Evolutionary conservation across 208 protist genomes (phyloP).

Genomic region (Lotmaria passim): DNA sequence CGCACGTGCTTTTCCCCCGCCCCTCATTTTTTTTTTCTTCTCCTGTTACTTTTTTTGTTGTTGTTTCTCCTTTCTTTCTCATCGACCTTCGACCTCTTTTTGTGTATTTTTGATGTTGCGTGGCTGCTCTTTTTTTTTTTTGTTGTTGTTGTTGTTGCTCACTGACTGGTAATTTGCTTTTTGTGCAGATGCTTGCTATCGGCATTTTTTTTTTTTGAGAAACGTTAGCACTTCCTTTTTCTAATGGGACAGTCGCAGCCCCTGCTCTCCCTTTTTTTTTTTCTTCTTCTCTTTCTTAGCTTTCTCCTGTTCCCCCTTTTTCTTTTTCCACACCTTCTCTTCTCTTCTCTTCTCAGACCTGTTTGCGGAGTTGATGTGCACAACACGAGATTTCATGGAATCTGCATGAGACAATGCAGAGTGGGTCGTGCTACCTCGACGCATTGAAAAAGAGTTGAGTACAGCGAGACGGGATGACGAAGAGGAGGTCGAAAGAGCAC

Average conservation of each 20-base stretch:
- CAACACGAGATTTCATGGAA: neutral
- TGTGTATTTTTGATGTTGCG: neutral
- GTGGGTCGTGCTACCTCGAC: neutral
- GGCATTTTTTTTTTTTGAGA: neutral
- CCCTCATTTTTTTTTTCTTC: neutral
- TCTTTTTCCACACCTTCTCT: conserved; percentile 13
- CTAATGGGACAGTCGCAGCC: neutral
- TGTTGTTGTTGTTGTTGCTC: neutral
- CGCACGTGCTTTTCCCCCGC: neutral
- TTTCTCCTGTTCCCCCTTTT: neutral
- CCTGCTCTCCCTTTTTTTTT: neutral
- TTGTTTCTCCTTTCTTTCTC: conserved; percentile 4
- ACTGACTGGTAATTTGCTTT: neutral
- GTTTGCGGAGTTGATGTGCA: neutral
- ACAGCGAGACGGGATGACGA: neutral
- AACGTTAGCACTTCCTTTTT: neutral
- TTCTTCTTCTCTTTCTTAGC: neutral
- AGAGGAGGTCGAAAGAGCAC: neutral
- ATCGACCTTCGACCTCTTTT: conserved; percentile 8
- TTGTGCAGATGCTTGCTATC: neutral
- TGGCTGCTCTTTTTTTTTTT: neutral
- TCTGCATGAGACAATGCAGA: neutral
- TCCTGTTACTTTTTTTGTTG: neutral
- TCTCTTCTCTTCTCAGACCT: conserved; percentile 2
- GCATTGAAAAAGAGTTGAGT: conserved; percentile 1